phyloP scores from a whole-genome alignment of 1,284 basidiomycete genomes.

The Puccinia triticina region DNA sequence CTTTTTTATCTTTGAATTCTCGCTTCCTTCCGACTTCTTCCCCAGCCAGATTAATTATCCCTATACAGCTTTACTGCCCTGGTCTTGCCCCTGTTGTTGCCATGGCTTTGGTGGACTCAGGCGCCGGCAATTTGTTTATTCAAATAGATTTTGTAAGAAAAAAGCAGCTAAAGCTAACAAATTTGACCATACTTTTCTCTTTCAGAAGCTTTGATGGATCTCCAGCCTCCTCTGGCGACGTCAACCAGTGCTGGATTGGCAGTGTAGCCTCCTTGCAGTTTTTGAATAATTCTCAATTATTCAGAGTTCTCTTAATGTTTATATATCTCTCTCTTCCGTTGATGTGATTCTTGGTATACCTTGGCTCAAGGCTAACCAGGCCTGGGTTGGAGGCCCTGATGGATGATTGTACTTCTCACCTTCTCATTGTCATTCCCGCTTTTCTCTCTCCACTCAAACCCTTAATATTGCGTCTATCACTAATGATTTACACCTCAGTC shows the following conservation, averaged over 20 bases:
- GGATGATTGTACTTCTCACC: background rate
- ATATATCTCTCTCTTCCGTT: background rate
- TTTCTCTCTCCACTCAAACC: background rate
- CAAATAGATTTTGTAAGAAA: background rate
- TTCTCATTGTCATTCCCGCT: background rate
- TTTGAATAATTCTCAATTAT: background rate
- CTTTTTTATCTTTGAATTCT: background rate
- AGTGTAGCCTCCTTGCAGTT: background rate
- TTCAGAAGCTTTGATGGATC: constrained; percentile 20
- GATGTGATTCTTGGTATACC: constrained; percentile 29
- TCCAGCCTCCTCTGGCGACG: background rate
- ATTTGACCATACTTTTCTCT: background rate
- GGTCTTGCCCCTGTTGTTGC: background rate
- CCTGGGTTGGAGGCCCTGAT: background rate
- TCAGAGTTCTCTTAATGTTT: background rate
- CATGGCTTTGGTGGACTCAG: constrained; percentile 28
- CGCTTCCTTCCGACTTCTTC: too few species aligned
- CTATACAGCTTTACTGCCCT: background rate
- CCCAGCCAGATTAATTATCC: background rate
- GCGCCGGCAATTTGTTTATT: constrained; percentile 19
- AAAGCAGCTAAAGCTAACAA: background rate
- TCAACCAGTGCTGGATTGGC: background rate
- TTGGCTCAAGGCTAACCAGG: background rate
- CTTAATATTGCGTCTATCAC: background rate
- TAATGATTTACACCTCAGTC: background rate